Base-by-base conservation (phyloP, 2,329 filamentous ascomycete genomes). In the Apiospora marii region DNA sequence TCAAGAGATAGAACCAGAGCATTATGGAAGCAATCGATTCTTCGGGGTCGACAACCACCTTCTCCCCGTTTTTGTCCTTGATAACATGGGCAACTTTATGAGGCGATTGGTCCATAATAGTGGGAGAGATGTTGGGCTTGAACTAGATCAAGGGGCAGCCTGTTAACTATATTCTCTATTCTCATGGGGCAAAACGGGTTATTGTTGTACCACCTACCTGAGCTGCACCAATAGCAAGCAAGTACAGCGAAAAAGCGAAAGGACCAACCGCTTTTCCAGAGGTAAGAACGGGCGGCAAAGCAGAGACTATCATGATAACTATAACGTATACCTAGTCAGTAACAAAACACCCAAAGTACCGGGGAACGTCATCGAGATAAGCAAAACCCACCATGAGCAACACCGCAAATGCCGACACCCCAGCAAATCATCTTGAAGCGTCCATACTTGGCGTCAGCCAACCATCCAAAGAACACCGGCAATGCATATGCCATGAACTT, bases 71-170 rank as follows among this genome's bases (percentile, higher is more conserved):
- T 72, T 80, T 80, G 3, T 87, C 79, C 8, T 84, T 88, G 72
- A 86, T 82, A 64, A 92, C 85, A 67, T 85, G 86, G 16, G 87
- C 84, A 49, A 87, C 86, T 37, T 89, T 88, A 49, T 88, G 86
- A 12, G 83, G 86, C 77, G 90, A 88, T 79, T 93, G 91, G 76
- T 93, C 92, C n/a, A 92, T 89, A 44, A 93, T 86, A 7, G 92
- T 84, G 0, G 91, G 90, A 0, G 90, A 90, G 51, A 95, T 91
- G 75, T 94, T 94, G 53, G 91, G 84, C 83, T 94, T 95, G 86
- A 94, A 94, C 78, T 85, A 82, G 71, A 82, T 13, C n/a, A 41
- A 44, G 41, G 43, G 67, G 43, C 22, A 48, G 30, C 13, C 8
- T 64, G 10, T 22, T 64, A n/a, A 22, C 3, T 64, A 30, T 12